phyloP scores from a whole-genome alignment of 305 asterid species.

The Andrographis paniculata region DNA sequence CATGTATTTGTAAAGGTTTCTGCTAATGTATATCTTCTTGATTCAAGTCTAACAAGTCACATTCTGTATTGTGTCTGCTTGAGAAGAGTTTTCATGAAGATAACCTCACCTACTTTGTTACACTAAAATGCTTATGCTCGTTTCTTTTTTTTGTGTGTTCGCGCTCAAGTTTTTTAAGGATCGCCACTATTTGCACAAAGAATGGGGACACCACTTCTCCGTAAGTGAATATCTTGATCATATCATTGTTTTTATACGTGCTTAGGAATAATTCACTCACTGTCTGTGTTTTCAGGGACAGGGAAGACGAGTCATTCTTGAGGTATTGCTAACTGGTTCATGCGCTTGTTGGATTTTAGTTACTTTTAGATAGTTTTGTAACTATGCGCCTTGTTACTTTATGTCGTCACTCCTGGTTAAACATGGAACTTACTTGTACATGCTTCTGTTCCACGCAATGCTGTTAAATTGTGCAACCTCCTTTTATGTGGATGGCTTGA shows the following conservation, averaged over 20 bases:
- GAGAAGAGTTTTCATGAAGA: background rate
- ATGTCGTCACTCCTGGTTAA: conserved; percentile 2
- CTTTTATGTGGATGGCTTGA: conserved; percentile 8
- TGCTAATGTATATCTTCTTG: background rate
- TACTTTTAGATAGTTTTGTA: conserved; percentile 6
- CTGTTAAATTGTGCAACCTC: conserved; percentile 5
- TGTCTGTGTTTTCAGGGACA: conserved; percentile 36
- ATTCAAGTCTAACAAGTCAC: background rate
- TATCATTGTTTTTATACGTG: conserved; percentile 2
- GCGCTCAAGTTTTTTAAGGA: conserved; percentile 79
- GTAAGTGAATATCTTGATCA: conserved; percentile 36
- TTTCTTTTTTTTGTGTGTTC: conserved; percentile 18
- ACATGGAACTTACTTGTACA: background rate
- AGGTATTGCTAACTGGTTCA: conserved; percentile 38
- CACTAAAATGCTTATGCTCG: conserved; percentile 8
- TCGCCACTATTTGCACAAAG: conserved; percentile 95
- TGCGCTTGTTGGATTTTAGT: background rate
- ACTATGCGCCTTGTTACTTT: conserved; percentile 4
- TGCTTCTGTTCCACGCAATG: background rate
- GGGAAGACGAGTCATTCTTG: conserved; percentile 49
- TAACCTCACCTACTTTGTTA: conserved; percentile 7
- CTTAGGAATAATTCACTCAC: conserved; percentile 11
- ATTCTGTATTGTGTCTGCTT: background rate
- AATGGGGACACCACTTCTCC: conserved; percentile 88
- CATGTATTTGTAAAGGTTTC: too few relatives aligned